Evolutionary conservation across 179 eudicot species (phyloP), one percentile per base, ranked within the genome.

Genomic region (Sideroxylon spinosum): DNA sequence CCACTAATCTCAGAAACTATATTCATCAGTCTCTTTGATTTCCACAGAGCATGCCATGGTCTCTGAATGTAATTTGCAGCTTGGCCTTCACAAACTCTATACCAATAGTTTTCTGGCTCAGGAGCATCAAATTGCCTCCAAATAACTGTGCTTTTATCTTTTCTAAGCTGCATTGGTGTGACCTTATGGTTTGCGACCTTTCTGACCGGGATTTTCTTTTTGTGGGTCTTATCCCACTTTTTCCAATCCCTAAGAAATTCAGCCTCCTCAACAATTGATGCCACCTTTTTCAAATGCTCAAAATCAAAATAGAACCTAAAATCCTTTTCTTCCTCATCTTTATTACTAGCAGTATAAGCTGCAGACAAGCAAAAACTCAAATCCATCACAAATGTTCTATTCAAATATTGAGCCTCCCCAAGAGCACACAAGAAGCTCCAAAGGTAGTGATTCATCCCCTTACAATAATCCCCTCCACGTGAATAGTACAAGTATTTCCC

Each of bases 21-120:
- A 69, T 93, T 91, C 98, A 92, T 91, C 63, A 95, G 83, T 83
- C 98, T 86, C 92, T 91, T 95, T 25, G 99, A 95, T 85, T 95
- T 95, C 99, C 99, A 95, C 16, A 95, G 74, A 0, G 95, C 87
- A 11, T 90, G 91, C 99, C 99, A 95, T 3, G 99, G 99, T 85
- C 99, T 87, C 49, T 88, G 87, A 63, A 93, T 79, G 84, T 86
- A 82, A 13, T 89, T 93, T 4, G 91, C 89, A 65, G 97, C 89
- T 46, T 85, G 86, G 22, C 91, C 98, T 81, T 95, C 99, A 71
- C 99, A 95, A 46, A 95, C 98, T 78, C 99, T 83, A 50, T 93
- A 93, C 99, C 99, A 95, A 71, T 95, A 95, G 79, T 93, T 95
- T 23, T 91, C 95, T 0, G 97, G 98, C 82, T 95, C 98, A 0